These are phyloP conservation scores for Citrus trifoliata DNA, from an alignment of 345 rosid species.

Conservation along the genomic window DNA sequence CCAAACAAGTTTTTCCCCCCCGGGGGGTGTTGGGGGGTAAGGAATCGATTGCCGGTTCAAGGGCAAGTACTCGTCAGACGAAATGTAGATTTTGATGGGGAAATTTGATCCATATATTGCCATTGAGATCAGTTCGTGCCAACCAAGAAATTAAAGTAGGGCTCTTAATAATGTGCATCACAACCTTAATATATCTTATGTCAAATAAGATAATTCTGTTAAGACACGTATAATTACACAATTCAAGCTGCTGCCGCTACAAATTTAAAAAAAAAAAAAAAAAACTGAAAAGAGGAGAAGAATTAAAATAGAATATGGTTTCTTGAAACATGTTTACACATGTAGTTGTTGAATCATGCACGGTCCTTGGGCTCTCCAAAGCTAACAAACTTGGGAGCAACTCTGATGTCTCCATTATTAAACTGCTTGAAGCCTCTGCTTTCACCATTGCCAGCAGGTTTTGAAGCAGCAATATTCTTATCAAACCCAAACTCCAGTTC, in stretches of 20 bases:
- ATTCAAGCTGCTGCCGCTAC: neutral
- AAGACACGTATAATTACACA: neutral
- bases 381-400: slow-evolving; percentile 12
- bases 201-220: neutral
- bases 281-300: neutral
- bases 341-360: slow-evolving; percentile 2
- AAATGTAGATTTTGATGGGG: too few relatives aligned
- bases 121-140: neutral
- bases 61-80: neutral
- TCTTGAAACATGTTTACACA: neutral
- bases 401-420: slow-evolving; percentile 9
- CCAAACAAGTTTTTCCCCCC: too few relatives aligned
- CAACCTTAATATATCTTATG: neutral
- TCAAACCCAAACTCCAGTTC: slow-evolving; percentile 48
- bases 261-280: neutral
- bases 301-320: neutral
- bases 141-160: neutral
- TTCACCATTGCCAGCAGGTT: slow-evolving; percentile 21
- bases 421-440: slow-evolving; percentile 24
- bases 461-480: slow-evolving; percentile 21
- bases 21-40: too few relatives aligned
- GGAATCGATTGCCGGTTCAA: neutral
- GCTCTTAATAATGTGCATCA: neutral
- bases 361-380: slow-evolving; percentile 8
- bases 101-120: neutral